phyloP scores from a whole-genome alignment of 306 rosid genomes.

The Bauhinia variegata region DNA sequence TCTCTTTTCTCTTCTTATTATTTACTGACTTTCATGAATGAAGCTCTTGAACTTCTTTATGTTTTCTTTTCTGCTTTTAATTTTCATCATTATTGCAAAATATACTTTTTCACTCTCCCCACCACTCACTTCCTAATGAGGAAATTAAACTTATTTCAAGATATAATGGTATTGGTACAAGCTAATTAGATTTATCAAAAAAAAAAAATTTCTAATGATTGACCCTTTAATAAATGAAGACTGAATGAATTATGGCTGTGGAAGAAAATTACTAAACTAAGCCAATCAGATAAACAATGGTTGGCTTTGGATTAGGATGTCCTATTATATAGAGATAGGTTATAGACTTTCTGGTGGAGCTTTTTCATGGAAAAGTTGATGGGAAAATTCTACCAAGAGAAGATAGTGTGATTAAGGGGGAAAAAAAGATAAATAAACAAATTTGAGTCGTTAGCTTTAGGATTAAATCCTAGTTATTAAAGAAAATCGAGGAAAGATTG shows the following conservation, averaged over 20 bases:
- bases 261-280: slow-evolving; percentile 4
- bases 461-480: slow-evolving; percentile 19
- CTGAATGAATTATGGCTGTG: slow-evolving; percentile 10
- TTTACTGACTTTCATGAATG: too few species aligned
- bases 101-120: neutral
- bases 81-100: slow-evolving; percentile 4
- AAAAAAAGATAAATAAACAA: neutral
- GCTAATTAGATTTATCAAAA: slow-evolving; percentile 22
- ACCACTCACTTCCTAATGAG: neutral
- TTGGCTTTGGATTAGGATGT: slow-evolving; percentile 24
- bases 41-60: too few species aligned
- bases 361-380: slow-evolving; percentile 50
- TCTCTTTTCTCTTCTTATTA: too few species aligned
- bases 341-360: slow-evolving; percentile 47
- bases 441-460: neutral
- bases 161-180: slow-evolving; percentile 19
- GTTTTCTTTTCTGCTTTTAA: neutral
- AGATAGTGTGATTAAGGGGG: slow-evolving; percentile 12
- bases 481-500: slow-evolving; percentile 8
- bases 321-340: slow-evolving; percentile 33
- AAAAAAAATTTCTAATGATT: neutral
- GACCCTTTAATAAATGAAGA: slow-evolving; percentile 15
- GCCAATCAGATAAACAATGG: slow-evolving; percentile 22
- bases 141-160: slow-evolving; percentile 2
- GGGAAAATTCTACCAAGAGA: slow-evolving; percentile 40